Conservation (phyloP, 495 filamentous ascomycete genomes). For the Extremus antarcticus region DNA sequence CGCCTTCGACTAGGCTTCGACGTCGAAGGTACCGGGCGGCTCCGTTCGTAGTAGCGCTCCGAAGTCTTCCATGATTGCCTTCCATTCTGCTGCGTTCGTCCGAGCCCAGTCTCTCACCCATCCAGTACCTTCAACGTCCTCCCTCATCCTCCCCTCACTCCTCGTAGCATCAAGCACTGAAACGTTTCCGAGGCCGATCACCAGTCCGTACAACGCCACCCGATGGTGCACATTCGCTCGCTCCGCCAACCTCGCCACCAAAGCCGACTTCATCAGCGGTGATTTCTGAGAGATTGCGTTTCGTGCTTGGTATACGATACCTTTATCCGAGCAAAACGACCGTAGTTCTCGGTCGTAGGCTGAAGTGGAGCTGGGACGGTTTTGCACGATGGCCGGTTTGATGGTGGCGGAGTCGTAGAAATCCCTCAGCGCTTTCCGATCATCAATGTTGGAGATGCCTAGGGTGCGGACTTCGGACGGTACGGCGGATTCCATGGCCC, state of each 20-base stretch:
- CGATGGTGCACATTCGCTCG: constrained; percentile 37
- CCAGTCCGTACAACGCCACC: constrained; percentile 56
- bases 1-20: too few species aligned
- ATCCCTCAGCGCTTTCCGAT: constrained; percentile 40
- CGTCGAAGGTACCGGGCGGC: too few species aligned
- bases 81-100: too few species aligned
- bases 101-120: too few species aligned
- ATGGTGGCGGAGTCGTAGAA: constrained; percentile 38
- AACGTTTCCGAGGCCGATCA: constrained; percentile 47
- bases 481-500: constrained; percentile 51
- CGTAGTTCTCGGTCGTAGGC: constrained; percentile 52
- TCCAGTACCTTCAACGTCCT: too few species aligned
- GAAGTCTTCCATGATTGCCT: too few species aligned
- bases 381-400: constrained; percentile 60
- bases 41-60: too few species aligned
- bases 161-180: constrained; percentile 49
- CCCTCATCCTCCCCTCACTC: too few species aligned
- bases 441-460: constrained; percentile 59
- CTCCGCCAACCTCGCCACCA: constrained; percentile 43
- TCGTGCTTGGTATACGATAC: constrained; percentile 60
- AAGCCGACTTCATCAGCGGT: constrained; percentile 39
- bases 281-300: too few species aligned
- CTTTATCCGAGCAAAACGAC: constrained; percentile 47
- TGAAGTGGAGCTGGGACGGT: constrained; percentile 54
- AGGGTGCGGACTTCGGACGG: constrained; percentile 51